Evolutionary conservation across 2,329 filamentous ascomycete species (phyloP), one percentile per base, ranked within the genome.

Genomic region (Neocucurbitaria cava): DNA sequence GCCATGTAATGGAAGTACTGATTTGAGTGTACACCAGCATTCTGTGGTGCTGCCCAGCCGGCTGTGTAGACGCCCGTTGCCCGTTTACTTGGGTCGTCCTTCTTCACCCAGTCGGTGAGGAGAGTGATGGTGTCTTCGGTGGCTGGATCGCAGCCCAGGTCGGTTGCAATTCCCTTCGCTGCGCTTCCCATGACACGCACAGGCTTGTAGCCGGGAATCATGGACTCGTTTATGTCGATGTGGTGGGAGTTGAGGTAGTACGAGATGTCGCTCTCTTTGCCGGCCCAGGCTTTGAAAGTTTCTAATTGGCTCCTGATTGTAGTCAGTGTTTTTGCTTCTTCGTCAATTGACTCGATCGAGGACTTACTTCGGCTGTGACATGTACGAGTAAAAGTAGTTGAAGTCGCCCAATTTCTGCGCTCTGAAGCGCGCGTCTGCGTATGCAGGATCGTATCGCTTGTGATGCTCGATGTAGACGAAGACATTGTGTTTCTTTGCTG

Each of bases 331-430:
- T 51, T 20, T 45, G 23, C 35, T 30, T 15, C 13, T 23, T 7
- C 8, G 42, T 24, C 3, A 10, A 13, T 15, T 11, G 9, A 5
- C 18, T 90, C 89, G n/a, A n/a, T 31, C n/a, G 8, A 40, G 28
- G 20, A 23, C 59, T 54, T 61, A 71, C 68, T 75, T 75, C 18
- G 72, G 72, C 82, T 96, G 92, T 45, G 88, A 91, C 92, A 96
- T 96, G 85, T 97, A 97, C 67, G 86, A 89, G 84, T 96, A 97
- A 76, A 96, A 97, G 83, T 97, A 97, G 82, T 96, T 96, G 86
- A 97, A 97, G 78, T 96, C 92, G 61, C 93, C 93, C 7, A 97
- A 82, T 48, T 82, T 87, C 71, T 86, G 80, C 13, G 91, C 91
- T 66, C 89, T 87, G 79, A 88, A 88, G 45, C 88, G 86, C 13